Conservation (phyloP, 2,329 filamentous ascomycete species). For the Rhynchosporium graminicola region DNA sequence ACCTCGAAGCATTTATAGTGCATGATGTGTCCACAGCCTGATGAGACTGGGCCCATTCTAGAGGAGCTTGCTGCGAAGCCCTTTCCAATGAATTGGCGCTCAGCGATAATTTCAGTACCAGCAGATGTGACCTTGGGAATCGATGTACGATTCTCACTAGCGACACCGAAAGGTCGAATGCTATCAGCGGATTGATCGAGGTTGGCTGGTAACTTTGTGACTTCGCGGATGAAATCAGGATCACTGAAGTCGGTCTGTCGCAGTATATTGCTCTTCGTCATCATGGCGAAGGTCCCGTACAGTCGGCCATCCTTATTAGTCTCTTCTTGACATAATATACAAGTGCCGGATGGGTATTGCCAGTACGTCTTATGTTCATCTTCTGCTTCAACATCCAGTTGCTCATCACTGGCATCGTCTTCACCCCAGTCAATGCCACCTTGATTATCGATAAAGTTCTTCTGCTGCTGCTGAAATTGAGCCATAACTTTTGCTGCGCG, state of each 20-base stretch:
- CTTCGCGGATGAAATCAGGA: slow-evolving; percentile 81
- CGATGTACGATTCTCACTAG: slow-evolving; percentile 78
- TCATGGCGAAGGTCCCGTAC: slow-evolving; percentile 90
- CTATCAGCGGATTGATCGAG: slow-evolving; percentile 83
- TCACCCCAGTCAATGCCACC: slow-evolving; percentile 87
- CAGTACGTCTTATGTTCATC: slow-evolving; percentile 71
- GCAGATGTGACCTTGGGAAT: slow-evolving; percentile 74
- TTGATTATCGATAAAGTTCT: slow-evolving; percentile 89
- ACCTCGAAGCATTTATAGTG: slow-evolving; percentile 94
- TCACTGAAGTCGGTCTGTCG: slow-evolving; percentile 84
- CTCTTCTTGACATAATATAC: slow-evolving; percentile 95
- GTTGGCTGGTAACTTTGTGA: slow-evolving; percentile 72
- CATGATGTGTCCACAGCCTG: slow-evolving; percentile 97
- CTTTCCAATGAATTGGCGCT: slow-evolving; percentile 83
- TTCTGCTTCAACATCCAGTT: slow-evolving; percentile 59
- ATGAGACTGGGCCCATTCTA: slow-evolving; percentile 76
- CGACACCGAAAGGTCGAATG: slow-evolving; percentile 86
- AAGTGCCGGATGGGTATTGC: slow-evolving; percentile 91
- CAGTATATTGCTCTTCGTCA: slow-evolving; percentile 83
- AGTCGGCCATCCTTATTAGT: slow-evolving; percentile 78
- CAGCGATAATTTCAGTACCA: slow-evolving; percentile 70
- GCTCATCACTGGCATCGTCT: slow-evolving; percentile 72
- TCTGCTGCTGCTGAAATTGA: slow-evolving; percentile 96
- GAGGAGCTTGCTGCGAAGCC: slow-evolving; percentile 75
- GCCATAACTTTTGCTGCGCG: slow-evolving; percentile 95